Evolutionary conservation across 2,329 filamentous ascomycete species (phyloP).

Genomic region (Stachybotrys echinatus): DNA sequence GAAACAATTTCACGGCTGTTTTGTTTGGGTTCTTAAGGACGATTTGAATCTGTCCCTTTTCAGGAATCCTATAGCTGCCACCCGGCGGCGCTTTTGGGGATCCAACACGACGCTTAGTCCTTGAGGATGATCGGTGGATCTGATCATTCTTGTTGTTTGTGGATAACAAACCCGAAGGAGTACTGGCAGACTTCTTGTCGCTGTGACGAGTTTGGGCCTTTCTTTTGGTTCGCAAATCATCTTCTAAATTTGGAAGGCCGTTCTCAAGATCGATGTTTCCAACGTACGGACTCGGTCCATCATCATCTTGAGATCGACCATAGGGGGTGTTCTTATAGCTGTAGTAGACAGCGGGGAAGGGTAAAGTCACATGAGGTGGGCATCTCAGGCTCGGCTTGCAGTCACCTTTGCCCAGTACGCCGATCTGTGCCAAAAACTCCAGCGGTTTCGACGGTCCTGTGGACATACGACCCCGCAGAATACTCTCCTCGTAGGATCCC

Average conservation of each 20-base stretch:
- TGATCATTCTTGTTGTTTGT: background rate
- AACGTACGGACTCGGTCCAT: conserved; percentile 93
- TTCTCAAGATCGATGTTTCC: conserved; percentile 90
- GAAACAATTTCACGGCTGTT: conserved; percentile 91
- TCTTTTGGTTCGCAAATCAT: conserved; percentile 39
- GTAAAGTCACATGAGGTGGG: conserved; percentile 82
- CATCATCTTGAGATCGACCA: conserved; percentile 61
- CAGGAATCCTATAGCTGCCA: conserved; percentile 88
- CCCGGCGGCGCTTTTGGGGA: conserved; percentile 62
- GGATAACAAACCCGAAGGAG: conserved; percentile 20
- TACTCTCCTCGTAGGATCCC: conserved; percentile 96
- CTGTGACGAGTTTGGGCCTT: conserved; percentile 41
- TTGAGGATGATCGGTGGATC: conserved; percentile 15
- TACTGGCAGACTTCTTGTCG: conserved; percentile 27
- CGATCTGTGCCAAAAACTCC: conserved; percentile 91
- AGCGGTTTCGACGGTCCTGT: conserved; percentile 89
- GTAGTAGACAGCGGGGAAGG: conserved; percentile 94
- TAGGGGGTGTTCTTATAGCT: conserved; percentile 70
- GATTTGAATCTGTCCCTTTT: conserved; percentile 91
- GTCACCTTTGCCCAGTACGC: conserved; percentile 82
- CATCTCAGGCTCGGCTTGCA: conserved; percentile 83
- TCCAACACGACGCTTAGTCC: conserved; percentile 49
- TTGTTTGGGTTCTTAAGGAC: conserved; percentile 98
- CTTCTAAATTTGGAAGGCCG: conserved; percentile 52
- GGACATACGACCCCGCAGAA: conserved; percentile 91